Evolutionary conservation across 106 monocot genomes (phyloP).

Genomic region (Dioscorea zingiberensis): DNA sequence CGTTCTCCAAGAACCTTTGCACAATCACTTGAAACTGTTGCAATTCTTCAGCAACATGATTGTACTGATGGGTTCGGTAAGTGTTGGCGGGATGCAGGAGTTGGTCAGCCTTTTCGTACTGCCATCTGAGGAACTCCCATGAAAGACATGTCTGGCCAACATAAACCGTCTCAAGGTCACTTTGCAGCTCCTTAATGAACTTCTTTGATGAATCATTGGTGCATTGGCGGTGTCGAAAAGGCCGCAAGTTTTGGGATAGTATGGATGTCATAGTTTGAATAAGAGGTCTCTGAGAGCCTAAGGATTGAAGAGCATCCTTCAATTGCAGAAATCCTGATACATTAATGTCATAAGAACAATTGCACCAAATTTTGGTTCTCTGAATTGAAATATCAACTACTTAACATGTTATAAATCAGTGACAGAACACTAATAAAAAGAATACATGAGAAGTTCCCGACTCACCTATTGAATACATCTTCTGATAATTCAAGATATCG

Average conservation of each 20-base stretch:
- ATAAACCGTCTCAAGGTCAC: conserved; percentile 72
- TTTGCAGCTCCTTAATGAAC: conserved; percentile 68
- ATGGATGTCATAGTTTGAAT: conserved; percentile 38
- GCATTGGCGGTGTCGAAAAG: conserved; percentile 29
- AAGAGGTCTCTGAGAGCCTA: conserved; percentile 25
- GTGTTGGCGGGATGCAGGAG: conserved; percentile 42
- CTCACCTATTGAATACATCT: conserved; percentile 92
- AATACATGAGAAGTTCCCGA: neutral
- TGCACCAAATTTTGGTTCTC: too few species aligned
- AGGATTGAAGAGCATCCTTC: conserved; percentile 49
- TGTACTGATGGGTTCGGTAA: conserved; percentile 35
- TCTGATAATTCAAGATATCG: conserved; percentile 82
- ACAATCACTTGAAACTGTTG: conserved; percentile 73
- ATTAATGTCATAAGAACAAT: too few species aligned
- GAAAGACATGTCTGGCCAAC: conserved; percentile 89
- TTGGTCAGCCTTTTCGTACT: conserved; percentile 57
- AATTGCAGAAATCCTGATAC: conserved; percentile 64
- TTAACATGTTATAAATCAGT: neutral
- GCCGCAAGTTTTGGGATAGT: conserved; percentile 47
- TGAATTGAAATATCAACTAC: too few species aligned
- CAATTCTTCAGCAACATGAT: conserved; percentile 75
- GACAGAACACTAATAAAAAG: neutral
- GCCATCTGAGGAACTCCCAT: conserved; percentile 93
- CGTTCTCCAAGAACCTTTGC: conserved; percentile 74
- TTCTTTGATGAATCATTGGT: conserved; percentile 33